Conservation (phyloP, 306 rosid species). For the Cucumis sativus region DNA sequence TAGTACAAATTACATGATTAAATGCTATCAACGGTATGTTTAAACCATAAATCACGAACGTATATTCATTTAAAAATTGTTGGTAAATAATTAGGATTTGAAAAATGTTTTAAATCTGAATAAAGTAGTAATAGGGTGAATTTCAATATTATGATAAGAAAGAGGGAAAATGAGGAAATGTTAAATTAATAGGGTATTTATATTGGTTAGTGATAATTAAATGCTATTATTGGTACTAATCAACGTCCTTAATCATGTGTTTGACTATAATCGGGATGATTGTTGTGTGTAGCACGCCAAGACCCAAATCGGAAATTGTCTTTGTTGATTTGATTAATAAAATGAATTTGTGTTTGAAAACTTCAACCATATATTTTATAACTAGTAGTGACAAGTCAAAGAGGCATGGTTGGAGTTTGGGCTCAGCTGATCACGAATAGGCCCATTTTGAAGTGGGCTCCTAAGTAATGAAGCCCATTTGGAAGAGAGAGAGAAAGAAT, state of each 20-base stretch:
- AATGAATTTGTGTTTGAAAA: not conserved
- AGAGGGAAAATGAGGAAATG: not conserved
- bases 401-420: not conserved
- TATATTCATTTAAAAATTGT: no score
- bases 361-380: not conserved
- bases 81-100: no score
- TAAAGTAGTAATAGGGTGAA: not conserved
- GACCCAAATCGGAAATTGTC: not conserved
- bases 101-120: not conserved
- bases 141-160: not conserved
- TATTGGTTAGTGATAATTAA: not conserved
- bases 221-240: not conserved
- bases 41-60: no score
- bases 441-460: constrained; percentile 3
- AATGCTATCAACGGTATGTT: no score
- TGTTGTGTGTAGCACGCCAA: not conserved
- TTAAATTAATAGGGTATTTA: not conserved
- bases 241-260: not conserved
- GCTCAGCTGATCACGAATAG: not conserved
- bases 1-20: not conserved
- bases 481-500: no score
- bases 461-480: no score
- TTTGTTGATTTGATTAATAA: not conserved
- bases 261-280: not conserved
- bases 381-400: not conserved